phyloP scores from a whole-genome alignment of 257 asterid genomes.

The Solanum etuberosum region DNA sequence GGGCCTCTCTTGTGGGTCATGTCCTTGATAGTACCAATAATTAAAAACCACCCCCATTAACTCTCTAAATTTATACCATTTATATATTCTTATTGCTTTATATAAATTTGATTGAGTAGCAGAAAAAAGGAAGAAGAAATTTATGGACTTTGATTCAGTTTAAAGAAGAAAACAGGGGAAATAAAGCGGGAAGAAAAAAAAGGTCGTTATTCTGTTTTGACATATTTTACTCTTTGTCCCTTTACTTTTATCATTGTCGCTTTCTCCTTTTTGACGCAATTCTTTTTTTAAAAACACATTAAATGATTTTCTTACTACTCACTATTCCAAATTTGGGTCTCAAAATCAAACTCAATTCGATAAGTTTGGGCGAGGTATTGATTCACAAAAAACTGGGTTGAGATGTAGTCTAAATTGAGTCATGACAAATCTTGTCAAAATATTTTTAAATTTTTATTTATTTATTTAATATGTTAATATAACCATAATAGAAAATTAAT shows the following conservation, averaged over 20 bases:
- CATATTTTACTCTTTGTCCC: constrained; percentile 29
- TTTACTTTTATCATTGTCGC: not conserved
- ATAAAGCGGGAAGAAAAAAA: constrained; percentile 21
- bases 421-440: no score
- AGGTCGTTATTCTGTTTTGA: constrained; percentile 30
- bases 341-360: not conserved
- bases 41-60: not conserved
- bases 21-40: not conserved
- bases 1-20: constrained; percentile 64
- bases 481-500: no score
- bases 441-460: no score
- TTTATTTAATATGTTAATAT: no score
- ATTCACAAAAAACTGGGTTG: not conserved
- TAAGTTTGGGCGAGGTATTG: not conserved
- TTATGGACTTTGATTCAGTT: constrained; percentile 20
- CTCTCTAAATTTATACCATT: not conserved
- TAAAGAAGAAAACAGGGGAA: constrained; percentile 6
- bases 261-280: not conserved
- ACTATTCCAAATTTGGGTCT: not conserved
- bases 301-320: not conserved
- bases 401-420: not conserved
- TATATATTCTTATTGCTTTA: constrained; percentile 1
- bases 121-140: constrained; percentile 26
- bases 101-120: constrained; percentile 5
- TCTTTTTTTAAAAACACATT: not conserved